Evolutionary conservation across 208 protist species (phyloP).

Genomic region (Trypanosoma scelopori): DNA sequence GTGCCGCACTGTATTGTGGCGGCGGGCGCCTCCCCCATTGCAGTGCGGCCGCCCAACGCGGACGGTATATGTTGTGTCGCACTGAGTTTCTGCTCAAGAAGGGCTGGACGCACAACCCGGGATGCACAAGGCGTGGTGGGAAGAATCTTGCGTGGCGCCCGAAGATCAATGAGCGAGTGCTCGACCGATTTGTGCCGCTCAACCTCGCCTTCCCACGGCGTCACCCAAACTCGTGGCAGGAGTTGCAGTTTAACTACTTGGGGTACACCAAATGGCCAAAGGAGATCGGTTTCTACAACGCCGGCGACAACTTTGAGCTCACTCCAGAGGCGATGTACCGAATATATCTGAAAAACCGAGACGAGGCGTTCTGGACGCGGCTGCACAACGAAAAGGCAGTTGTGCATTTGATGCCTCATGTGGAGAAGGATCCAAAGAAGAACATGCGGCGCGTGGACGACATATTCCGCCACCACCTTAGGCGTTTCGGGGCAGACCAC

Average conservation of each 20-base stretch:
- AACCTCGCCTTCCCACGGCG: conserved; percentile 78
- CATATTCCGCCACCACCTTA: conserved; percentile 84
- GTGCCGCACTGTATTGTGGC: not conserved
- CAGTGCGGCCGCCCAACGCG: not conserved
- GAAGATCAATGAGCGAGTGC: conserved; percentile 65
- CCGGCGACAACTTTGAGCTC: conserved; percentile 90
- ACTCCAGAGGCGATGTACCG: conserved; percentile 81
- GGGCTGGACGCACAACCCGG: conserved; percentile 87
- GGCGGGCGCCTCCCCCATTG: not conserved
- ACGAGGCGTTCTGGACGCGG: conserved; percentile 74
- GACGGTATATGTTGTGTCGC: conserved; percentile 56
- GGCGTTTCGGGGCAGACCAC: conserved; percentile 86
- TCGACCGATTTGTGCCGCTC: conserved; percentile 82
- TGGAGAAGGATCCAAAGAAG: conserved; percentile 64
- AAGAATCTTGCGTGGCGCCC: conserved; percentile 90
- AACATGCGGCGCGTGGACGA: conserved; percentile 75
- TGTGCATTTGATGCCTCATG: conserved; percentile 72
- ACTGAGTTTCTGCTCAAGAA: conserved; percentile 75
- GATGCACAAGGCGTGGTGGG: conserved; percentile 72
- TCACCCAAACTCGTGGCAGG: conserved; percentile 86
- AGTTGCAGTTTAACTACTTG: conserved; percentile 74
- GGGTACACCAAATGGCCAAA: conserved; percentile 92
- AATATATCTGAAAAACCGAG: conserved; percentile 58
- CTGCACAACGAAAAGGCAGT: conserved; percentile 86
- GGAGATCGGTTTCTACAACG: conserved; percentile 89